Percentiles rank a stretch among this genome's conserved stretches.
Conservation (phyloP, 306 rosid species). For the Citrullus mucosospermus region DNA sequence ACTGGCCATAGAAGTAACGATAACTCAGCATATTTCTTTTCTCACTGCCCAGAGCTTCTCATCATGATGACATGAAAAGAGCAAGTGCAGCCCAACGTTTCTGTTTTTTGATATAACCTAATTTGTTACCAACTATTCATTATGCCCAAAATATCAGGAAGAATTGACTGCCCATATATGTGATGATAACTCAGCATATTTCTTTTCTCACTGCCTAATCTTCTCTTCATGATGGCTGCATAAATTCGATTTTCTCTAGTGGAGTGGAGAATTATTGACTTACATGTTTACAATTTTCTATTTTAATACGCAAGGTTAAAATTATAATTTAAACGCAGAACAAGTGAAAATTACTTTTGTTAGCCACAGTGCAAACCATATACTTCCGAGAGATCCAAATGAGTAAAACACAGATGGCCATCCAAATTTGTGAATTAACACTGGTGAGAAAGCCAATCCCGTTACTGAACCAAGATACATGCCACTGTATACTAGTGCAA, state of each 20-base stretch:
- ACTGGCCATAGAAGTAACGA: background rate
- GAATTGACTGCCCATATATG: background rate
- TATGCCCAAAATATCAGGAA: background rate
- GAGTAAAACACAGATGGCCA: conserved; percentile 96
- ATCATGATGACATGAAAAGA: background rate
- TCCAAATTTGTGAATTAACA: conserved; percentile 62
- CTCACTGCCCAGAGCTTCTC: background rate
- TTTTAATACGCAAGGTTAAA: background rate
- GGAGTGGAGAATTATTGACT: background rate
- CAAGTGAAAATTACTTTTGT: conserved; percentile 40
- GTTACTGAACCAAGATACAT: conserved; percentile 97
- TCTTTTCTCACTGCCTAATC: background rate
- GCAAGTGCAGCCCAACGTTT: background rate
- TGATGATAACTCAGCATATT: background rate
- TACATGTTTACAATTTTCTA: background rate
- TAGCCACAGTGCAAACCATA: conserved; percentile 87
- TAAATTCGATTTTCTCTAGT: background rate
- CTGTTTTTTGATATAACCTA: background rate
- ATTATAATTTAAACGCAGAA: background rate
- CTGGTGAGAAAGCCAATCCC: conserved; percentile 79
- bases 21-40: background rate
- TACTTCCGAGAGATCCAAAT: conserved; percentile 93
- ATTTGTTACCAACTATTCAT: background rate
- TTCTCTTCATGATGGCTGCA: background rate
- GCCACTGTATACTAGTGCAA: conserved; percentile 89